phyloP scores from a whole-genome alignment of 2,329 filamentous ascomycete genomes.

The Gliomastix tumulicola region DNA sequence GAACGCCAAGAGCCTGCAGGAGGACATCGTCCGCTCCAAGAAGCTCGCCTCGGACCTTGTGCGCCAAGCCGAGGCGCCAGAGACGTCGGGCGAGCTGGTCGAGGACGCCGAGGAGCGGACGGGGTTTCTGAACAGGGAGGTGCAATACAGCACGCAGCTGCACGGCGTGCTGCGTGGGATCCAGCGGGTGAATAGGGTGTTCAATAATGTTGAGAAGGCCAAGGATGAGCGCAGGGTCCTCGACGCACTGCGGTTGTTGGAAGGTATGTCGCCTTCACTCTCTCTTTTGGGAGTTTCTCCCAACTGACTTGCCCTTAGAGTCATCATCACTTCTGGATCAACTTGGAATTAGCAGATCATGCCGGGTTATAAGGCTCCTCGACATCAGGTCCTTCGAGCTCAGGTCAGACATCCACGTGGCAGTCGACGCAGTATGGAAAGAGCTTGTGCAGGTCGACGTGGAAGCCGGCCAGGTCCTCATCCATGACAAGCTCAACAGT shows the following conservation, averaged over 20 bases:
- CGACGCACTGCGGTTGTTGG: constrained; percentile 49
- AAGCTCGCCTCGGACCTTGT: constrained; percentile 76
- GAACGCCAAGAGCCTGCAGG: constrained; percentile 77
- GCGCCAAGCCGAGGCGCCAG: constrained; percentile 61
- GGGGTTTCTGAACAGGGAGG: constrained; percentile 50
- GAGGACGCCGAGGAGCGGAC: constrained; percentile 46
- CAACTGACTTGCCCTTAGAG: too few relatives aligned
- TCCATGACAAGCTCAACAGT: constrained; percentile 48
- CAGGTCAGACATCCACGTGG: constrained; percentile 57
- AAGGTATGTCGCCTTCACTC: constrained; percentile 30
- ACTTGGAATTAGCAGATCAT: constrained; percentile 54
- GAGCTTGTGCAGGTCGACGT: constrained; percentile 57
- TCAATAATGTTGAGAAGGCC: constrained; percentile 53
- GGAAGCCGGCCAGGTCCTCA: constrained; percentile 43
- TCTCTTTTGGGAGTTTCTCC: too few relatives aligned
- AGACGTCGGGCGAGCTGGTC: constrained; percentile 43
- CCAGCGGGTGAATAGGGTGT: constrained; percentile 50
- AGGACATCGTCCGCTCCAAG: constrained; percentile 77
- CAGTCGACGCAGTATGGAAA: constrained; percentile 65
- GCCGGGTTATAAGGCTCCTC: constrained; percentile 58
- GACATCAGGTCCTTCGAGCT: constrained; percentile 59
- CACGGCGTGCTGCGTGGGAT: constrained; percentile 42
- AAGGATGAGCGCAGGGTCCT: constrained; percentile 47
- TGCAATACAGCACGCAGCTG: constrained; percentile 52
- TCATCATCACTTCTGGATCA: constrained; percentile 51